A percentile compares a stretch with the other conserved stretches of the same genome.
These are phyloP conservation scores for Candida michaelii DNA, from an alignment of 805 yeast genomes.

Conservation along the genomic window DNA sequence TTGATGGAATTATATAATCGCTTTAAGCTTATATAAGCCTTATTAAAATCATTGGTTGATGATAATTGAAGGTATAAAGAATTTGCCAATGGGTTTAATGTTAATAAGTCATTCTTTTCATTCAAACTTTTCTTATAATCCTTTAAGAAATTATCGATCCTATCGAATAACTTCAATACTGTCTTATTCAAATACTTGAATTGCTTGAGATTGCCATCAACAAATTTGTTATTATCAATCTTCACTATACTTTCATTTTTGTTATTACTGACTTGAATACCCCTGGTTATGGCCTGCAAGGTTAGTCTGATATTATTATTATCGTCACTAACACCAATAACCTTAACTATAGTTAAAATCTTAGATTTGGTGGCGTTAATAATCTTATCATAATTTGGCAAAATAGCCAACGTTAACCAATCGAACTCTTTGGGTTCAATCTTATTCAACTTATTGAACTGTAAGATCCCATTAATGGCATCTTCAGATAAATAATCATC, in stretches of 20 bases:
- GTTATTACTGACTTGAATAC: slow-evolving; percentile 16
- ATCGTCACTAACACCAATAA: slow-evolving; percentile 48
- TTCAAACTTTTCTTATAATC: slow-evolving; percentile 37
- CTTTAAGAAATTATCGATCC: slow-evolving; percentile 40
- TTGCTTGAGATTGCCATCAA: slow-evolving; percentile 13
- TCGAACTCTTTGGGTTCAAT: slow-evolving; percentile 20
- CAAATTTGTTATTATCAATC: slow-evolving; percentile 23
- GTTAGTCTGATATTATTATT: slow-evolving; percentile 45
- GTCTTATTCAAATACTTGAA: slow-evolving; percentile 21
- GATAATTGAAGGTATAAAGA: slow-evolving; percentile 56
- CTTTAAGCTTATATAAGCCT: slow-evolving; percentile 43
- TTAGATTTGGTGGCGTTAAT: slow-evolving; percentile 15
- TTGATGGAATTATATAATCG: slow-evolving; percentile 29
- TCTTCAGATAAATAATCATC: slow-evolving; percentile 27
- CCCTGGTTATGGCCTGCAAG: slow-evolving; percentile 52
- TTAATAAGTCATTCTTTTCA: slow-evolving; percentile 35
- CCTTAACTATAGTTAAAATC: slow-evolving; percentile 45
- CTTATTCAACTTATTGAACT: slow-evolving; percentile 20
- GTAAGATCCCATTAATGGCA: slow-evolving; percentile 31
- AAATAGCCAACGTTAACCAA: slow-evolving; percentile 38
- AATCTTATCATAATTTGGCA: slow-evolving; percentile 33
- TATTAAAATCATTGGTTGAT: slow-evolving; percentile 45
- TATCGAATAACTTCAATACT: slow-evolving; percentile 25
- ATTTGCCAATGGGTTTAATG: slow-evolving; percentile 60
- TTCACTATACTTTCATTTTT: slow-evolving; percentile 28